Base-by-base conservation (phyloP, 139 green algal genomes). In the Microglena sp. region DNA sequence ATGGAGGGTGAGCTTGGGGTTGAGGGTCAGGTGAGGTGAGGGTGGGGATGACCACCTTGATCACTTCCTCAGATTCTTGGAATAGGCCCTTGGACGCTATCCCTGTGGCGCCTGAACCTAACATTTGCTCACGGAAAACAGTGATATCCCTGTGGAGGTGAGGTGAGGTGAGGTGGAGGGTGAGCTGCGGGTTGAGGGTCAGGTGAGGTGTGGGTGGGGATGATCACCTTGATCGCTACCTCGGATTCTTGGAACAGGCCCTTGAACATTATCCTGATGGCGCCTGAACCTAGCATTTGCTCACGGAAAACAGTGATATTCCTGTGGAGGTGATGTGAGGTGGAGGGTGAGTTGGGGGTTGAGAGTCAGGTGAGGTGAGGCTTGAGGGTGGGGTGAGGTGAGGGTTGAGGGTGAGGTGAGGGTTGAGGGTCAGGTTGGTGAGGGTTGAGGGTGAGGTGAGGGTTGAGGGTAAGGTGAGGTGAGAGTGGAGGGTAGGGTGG, bases 301-400 rank as follows among this genome's bases (percentile, higher is more conserved):
- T 64, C 56, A 5, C 56, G 29, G 56, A 45, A 64, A 15, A 64
- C 56, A 6, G 29, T 27, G 29, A 64, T 64, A 21, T 64, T 31
- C 29, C 56, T 60, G 53, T 24, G 24, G 53, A 15, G 11, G 18
- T 11, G 11, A 50, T 50, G 40, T 11, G 40, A 11, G 40, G n/a
- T n/a, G 40, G 50, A 59, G 24, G 11, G 50, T 59, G 50, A 59
- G 50, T n/a, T 21, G 50, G 22, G 50, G 50, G 50, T 6, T 26
- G 15, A n/a, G 50, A n/a, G 50, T 6, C 50, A 26, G 50, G 50
- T 21, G 22, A 11, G 24, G 50, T 59, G 21, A 59, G 50, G 22
- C 53, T 60, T 18, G n/a, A n/a, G n/a, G n/a, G n/a, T n/a, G n/a
- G n/a, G n/a, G n/a, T n/a, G n/a, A n/a, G n/a, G n/a, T n/a, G n/a